These are phyloP conservation scores for Dictyostelium purpureum DNA, from an alignment of 78 protist species.

Conservation along the genomic window DNA sequence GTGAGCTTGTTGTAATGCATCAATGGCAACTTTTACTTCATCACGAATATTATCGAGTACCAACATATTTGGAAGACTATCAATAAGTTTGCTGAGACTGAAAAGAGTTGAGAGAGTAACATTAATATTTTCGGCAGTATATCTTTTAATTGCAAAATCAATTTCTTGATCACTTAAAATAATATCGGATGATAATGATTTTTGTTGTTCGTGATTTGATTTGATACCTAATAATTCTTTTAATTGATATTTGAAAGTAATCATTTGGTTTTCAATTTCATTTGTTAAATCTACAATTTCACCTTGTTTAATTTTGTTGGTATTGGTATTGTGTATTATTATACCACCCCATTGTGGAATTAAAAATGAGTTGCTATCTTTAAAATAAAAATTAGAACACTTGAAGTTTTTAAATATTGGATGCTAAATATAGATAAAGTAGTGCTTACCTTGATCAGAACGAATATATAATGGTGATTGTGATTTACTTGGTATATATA, in stretches of 20 bases:
- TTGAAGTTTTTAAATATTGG: not conserved
- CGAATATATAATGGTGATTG: constrained; percentile 59
- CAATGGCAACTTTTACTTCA: constrained; percentile 31
- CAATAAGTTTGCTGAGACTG: constrained; percentile 40
- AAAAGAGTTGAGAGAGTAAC: constrained; percentile 36
- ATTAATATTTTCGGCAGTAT: constrained; percentile 37
- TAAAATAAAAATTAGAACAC: not conserved
- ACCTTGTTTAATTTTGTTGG: not conserved
- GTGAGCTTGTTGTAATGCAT: constrained; percentile 28
- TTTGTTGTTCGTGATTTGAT: not conserved
- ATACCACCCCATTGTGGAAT: constrained; percentile 85
- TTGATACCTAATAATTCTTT: constrained; percentile 75
- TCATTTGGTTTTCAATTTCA: constrained; percentile 26
- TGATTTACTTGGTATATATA: constrained; percentile 45
- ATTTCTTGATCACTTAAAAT: not conserved
- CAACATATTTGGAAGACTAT: constrained; percentile 68
- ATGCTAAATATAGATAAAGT: not conserved
- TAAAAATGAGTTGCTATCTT: constrained; percentile 52
- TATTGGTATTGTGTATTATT: constrained; percentile 59
- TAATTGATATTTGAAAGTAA: constrained; percentile 55
- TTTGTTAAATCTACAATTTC: constrained; percentile 15
- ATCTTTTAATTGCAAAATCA: not conserved
- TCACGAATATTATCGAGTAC: constrained; percentile 75
- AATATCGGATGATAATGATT: not conserved
- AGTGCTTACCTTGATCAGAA: constrained; percentile 11